Conservation (phyloP, 306 rosid species). For the Adenanthera pavonina region DNA sequence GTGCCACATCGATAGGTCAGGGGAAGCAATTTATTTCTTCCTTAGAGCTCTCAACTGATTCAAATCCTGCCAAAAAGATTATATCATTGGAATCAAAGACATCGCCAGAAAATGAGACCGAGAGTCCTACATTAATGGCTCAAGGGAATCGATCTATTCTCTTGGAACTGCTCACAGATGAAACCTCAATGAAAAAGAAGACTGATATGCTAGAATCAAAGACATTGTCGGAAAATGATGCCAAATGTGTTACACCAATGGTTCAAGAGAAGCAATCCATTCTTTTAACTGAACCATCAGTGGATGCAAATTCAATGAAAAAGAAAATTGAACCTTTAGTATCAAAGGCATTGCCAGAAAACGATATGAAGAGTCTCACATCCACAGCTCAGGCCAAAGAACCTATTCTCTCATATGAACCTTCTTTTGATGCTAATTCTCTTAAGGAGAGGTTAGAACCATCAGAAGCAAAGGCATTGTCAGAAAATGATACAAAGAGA, state of each 20-base stretch:
- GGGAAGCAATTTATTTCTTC: conserved; percentile 30
- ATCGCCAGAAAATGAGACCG: conserved; percentile 22
- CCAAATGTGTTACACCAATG: conserved; percentile 36
- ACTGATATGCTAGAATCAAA: conserved; percentile 34
- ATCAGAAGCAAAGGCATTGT: conserved; percentile 41
- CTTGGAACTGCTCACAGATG: background rate
- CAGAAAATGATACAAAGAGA: conserved; percentile 33
- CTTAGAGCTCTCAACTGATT: conserved; percentile 23
- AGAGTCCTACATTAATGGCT: background rate
- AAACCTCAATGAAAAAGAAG: conserved; percentile 25
- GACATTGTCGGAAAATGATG: conserved; percentile 43
- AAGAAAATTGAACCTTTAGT: conserved; percentile 41
- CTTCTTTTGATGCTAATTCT: background rate
- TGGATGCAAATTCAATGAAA: conserved; percentile 9
- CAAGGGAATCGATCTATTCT: background rate
- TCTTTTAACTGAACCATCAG: conserved; percentile 25
- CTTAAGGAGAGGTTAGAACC: conserved; percentile 12
- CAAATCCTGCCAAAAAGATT: background rate
- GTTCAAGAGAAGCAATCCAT: conserved; percentile 42
- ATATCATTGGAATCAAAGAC: conserved; percentile 28
- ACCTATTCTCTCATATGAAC: conserved; percentile 18
- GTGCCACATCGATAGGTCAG: conserved; percentile 3
- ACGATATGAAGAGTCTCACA: conserved; percentile 25
- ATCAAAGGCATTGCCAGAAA: conserved; percentile 38
- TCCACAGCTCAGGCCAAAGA: conserved; percentile 25